Evolutionary conservation across 2,329 filamentous ascomycete genomes (phyloP).

Genomic region (Trichoderma sp.): DNA sequence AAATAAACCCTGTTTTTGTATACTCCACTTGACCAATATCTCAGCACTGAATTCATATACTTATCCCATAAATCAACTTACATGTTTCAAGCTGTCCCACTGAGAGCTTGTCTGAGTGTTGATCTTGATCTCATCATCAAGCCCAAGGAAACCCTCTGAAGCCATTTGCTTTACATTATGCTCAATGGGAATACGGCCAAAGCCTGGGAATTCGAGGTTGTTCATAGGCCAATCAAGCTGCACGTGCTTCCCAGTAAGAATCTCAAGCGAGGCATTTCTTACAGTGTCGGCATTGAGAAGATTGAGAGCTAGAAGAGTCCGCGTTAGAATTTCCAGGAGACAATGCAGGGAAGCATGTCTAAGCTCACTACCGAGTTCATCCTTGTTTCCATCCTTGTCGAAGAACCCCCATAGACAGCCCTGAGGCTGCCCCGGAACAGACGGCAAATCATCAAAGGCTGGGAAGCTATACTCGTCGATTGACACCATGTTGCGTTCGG

Average conservation of each 20-base stretch:
- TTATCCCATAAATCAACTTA: neutral
- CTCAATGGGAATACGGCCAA: neutral
- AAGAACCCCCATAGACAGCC: neutral
- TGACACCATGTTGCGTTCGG: neutral
- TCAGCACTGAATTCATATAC: neutral
- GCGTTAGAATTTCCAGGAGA: neutral
- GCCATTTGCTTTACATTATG: neutral
- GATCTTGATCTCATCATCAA: conserved; percentile 1
- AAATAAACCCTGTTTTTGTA: neutral
- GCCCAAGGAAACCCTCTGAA: neutral
- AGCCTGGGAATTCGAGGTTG: neutral
- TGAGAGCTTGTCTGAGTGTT: conserved; percentile 4
- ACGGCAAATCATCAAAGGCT: neutral
- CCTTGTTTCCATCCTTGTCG: neutral
- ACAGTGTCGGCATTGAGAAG: neutral
- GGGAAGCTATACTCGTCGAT: neutral
- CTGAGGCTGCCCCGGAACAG: neutral
- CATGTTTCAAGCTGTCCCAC: neutral
- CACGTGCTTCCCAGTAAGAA: neutral
- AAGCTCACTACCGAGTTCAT: neutral
- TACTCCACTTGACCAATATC: neutral
- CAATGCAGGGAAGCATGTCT: neutral
- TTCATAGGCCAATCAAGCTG: neutral
- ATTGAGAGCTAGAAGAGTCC: neutral
- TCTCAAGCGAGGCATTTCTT: neutral